Base-by-base conservation (phyloP, 2,329 filamentous ascomycete species). In the Ascosphaera acerosa region DNA sequence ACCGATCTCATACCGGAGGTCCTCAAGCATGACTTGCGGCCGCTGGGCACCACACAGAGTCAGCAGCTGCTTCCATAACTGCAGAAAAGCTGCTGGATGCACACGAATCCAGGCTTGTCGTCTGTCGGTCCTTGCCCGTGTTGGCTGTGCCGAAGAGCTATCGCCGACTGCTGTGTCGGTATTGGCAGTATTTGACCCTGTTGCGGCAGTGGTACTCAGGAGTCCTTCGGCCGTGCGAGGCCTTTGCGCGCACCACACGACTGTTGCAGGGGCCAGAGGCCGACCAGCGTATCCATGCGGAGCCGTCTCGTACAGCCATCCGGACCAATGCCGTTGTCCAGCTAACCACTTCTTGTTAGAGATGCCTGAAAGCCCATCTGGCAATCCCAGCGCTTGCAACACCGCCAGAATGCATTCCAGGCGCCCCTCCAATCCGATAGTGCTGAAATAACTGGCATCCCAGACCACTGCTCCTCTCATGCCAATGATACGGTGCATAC, bases 401-500 rank as follows among this genome's bases (percentile, higher is more conserved):
- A 84, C 57, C 22, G 64, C 62, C 33, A 70, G 58, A 25, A 91
- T 54, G 32, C 70, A 71, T 18, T 56, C 50, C 25, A 66, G 55
- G 10, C 58, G 54, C 0, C 82, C 87, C 40, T 73, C 70, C 3
- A 94, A 47, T 10, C 72, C 64, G 39, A 94, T 74, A 1, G 80
- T 91, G 41, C 77, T 76, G 57, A 87, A 75, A 47, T 92, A 97
- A 48, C 82, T 94, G 58, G 70, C 77, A 51, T 97, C 87, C 81
- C 84, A 94, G 1, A 71, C 71, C 27, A 94, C 59, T 15, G 74
- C 74, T 4, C 87, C 82, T 39, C 72, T 67, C 32, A 72, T 62
- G 17, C 70, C 70, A 32, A 70, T 67, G 15, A 78, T 73, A 38
- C 82, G 69, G 55, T 94, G 81, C 0, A 78, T 87, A 29, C 78